These are phyloP conservation scores for Cucumis sativus DNA, from an alignment of 306 rosid genomes.

Conservation along the genomic window Cucumber_9930_V3 NC_026659.2:2681001-2681500, in stretches of 20 bases:
- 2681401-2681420: background rate
- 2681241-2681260: background rate
- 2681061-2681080: slow-evolving; percentile 37
- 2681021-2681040: slow-evolving; percentile 61
- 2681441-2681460: background rate
- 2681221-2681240: background rate
- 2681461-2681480: background rate
- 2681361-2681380: background rate
- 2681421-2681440: background rate
- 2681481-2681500: too few relatives aligned
- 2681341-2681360: background rate
- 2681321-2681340: background rate
- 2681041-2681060: slow-evolving; percentile 55
- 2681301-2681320: background rate
- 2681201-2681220: background rate
- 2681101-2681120: background rate
- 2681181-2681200: background rate
- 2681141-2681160: background rate
- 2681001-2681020: slow-evolving; percentile 43
- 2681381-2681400: background rate
- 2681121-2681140: background rate
- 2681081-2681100: background rate
- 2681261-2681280: background rate
- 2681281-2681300: background rate
- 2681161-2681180: background rate